phyloP scores from a whole-genome alignment of 108 stramenopile species.

The Aurantiochytrium sp. region DNA sequence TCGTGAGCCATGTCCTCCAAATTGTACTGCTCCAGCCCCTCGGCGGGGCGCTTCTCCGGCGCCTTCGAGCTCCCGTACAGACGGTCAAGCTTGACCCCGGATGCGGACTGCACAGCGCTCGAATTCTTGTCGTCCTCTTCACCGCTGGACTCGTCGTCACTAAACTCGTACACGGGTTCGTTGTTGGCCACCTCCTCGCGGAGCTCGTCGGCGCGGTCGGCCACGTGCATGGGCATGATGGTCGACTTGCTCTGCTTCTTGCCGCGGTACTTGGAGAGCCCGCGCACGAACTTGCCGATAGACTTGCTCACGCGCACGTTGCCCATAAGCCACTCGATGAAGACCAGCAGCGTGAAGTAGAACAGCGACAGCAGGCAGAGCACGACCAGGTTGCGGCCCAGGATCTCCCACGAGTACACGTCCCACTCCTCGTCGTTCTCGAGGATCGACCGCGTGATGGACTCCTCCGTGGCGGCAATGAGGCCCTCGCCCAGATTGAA shows the following conservation, averaged over 20 bases:
- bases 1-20: background rate
- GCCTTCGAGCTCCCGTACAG: background rate
- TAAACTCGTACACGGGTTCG: background rate
- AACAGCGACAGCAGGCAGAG: background rate
- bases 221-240: constrained; percentile 20
- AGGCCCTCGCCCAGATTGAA: constrained; percentile 15
- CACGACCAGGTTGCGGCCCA: background rate
- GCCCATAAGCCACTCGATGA: background rate
- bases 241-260: background rate
- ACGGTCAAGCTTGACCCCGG: background rate
- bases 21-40: background rate
- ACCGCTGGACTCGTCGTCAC: too few relatives aligned
- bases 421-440: background rate
- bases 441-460: background rate
- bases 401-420: background rate
- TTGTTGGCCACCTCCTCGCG: background rate
- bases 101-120: background rate
- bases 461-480: background rate
- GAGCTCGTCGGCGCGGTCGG: background rate
- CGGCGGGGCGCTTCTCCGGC: background rate
- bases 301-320: constrained; percentile 5
- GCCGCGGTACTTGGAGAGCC: background rate
- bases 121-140: background rate
- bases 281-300: background rate
- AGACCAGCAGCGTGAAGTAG: background rate